A percentile compares a stretch with the other conserved stretches of the same genome.
Conservation (phyloP, 345 rosid genomes). For the Rhodamnia rubescens region DNA sequence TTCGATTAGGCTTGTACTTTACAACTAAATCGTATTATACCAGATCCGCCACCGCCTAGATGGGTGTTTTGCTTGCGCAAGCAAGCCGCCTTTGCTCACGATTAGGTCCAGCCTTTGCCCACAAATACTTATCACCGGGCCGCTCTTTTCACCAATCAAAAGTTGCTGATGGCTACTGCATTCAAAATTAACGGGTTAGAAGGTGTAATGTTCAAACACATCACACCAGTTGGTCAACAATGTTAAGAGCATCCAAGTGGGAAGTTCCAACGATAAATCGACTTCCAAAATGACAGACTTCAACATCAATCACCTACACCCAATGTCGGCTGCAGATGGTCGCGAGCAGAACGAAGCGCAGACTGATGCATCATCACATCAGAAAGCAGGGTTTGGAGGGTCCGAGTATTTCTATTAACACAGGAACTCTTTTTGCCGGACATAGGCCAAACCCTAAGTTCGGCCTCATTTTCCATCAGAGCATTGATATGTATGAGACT, state of each 20-base stretch:
- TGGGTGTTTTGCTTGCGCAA: background rate
- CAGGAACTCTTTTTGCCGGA: background rate
- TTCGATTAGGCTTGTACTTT: background rate
- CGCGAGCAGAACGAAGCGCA: background rate
- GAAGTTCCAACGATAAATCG: background rate
- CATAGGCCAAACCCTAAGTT: background rate
- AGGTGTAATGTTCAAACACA: background rate
- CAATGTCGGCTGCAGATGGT: background rate
- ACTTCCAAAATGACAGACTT: background rate
- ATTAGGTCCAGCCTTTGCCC: background rate
- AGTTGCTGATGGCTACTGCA: background rate
- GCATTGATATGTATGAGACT: background rate
- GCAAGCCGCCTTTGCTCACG: background rate
- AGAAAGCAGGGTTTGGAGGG: background rate
- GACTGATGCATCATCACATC: background rate
- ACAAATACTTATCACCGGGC: background rate
- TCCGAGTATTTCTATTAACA: background rate
- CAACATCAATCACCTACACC: background rate
- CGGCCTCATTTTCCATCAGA: background rate
- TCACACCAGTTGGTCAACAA: background rate
- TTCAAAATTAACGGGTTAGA: background rate
- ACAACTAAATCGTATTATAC: background rate
- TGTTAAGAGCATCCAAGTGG: background rate
- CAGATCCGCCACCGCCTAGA: background rate
- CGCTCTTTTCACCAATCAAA: background rate